These are phyloP conservation scores for Aspergillus awamori DNA, from an alignment of 2,329 filamentous ascomycete species.

Conservation along the genomic window DNA sequence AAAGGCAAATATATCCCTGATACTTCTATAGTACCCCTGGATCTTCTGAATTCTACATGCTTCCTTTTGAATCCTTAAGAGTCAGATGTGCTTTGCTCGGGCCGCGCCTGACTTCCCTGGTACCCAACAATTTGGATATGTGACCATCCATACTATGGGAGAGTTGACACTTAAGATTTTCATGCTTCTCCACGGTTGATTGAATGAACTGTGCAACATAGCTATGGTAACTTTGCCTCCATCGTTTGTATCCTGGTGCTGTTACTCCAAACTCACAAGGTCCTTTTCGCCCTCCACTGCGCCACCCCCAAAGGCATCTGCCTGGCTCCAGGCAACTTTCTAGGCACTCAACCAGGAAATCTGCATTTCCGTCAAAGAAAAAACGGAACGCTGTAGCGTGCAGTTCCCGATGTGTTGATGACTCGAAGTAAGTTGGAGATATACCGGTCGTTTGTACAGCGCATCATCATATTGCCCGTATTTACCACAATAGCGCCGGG, in stretches of 20 bases:
- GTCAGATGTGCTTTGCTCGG: too few species aligned
- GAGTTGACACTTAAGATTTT: too few species aligned
- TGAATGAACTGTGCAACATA: too few species aligned
- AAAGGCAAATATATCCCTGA: not conserved
- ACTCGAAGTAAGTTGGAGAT: constrained; percentile 39
- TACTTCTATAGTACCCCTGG: not conserved
- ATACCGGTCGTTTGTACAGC: constrained; percentile 39
- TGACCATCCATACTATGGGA: too few species aligned
- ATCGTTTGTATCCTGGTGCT: too few species aligned
- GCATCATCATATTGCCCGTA: constrained; percentile 53
- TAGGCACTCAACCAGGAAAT: constrained; percentile 10
- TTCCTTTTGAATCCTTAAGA: too few species aligned
- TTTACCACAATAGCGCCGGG: constrained; percentile 56
- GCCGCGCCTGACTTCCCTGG: too few species aligned
- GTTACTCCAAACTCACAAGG: not conserved
- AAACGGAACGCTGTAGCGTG: constrained; percentile 40
- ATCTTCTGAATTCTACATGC: too few species aligned
- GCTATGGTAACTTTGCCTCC: too few species aligned
- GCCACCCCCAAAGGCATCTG: not conserved
- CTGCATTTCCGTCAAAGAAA: constrained; percentile 37
- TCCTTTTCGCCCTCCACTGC: not conserved
- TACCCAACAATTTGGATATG: too few species aligned
- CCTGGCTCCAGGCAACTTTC: not conserved
- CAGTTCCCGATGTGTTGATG: constrained; percentile 35
- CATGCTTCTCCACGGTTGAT: too few species aligned